Conservation (phyloP, 495 filamentous ascomycete genomes). For the Aspergillus olivimuriae region DNA sequence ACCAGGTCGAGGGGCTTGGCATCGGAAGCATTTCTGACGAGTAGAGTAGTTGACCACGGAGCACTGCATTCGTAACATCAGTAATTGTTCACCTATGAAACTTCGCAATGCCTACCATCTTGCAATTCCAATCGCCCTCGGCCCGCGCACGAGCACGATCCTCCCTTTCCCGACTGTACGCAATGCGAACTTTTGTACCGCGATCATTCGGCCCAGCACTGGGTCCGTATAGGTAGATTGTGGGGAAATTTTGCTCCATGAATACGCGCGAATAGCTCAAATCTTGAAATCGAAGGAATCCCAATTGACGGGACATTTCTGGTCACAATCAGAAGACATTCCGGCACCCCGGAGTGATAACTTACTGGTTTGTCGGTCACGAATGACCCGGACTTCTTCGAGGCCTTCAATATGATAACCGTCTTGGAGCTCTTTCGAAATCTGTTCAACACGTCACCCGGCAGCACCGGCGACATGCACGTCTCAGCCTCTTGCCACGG, state of each 20-base stretch:
- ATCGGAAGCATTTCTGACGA: conserved; percentile 65
- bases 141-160: conserved; percentile 45
- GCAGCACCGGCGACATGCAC: conserved; percentile 27
- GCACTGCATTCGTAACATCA: conserved; percentile 45
- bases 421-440: conserved; percentile 54
- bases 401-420: conserved; percentile 51
- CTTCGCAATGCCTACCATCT: conserved; percentile 47
- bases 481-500: conserved; percentile 40
- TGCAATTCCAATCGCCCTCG: conserved; percentile 73
- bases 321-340: conserved; percentile 7
- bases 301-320: conserved; percentile 59
- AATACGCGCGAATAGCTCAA: conserved; percentile 58
- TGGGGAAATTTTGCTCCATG: conserved; percentile 58
- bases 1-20: conserved; percentile 66
- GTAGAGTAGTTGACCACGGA: conserved; percentile 64
- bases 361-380: conserved; percentile 60
- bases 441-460: conserved; percentile 42
- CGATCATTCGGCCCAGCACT: conserved; percentile 42
- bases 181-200: conserved; percentile 53
- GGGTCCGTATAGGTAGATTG: conserved; percentile 50
- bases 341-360: background rate
- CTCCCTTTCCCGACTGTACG: conserved; percentile 52
- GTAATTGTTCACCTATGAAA: background rate
- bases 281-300: conserved; percentile 59
- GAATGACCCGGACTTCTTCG: conserved; percentile 60